These are phyloP conservation scores for Lolium multiflorum DNA, from an alignment of 176 grass and related monocot genomes.

Conservation along the genomic window DNA sequence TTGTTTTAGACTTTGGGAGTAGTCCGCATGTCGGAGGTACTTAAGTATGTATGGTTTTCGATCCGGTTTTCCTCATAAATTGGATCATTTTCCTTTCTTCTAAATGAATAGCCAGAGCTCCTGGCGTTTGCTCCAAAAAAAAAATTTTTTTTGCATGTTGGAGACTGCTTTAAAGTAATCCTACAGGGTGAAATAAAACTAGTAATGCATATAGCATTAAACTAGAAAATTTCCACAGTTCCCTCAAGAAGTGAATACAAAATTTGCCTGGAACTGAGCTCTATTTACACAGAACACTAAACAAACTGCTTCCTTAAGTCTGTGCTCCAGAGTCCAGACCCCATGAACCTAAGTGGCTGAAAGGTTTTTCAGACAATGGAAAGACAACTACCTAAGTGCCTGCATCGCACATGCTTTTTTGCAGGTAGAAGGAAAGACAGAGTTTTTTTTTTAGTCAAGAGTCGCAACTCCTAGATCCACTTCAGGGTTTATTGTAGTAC, in stretches of 20 bases:
- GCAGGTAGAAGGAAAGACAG: not conserved
- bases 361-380: not conserved
- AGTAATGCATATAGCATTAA: not conserved
- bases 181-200: not conserved
- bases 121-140: too few relatives aligned
- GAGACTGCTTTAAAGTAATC: not conserved
- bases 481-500: not conserved
- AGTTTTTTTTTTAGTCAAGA: slow-evolving; percentile 6
- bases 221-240: not conserved
- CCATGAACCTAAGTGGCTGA: not conserved
- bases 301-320: not conserved
- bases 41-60: too few relatives aligned
- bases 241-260: not conserved
- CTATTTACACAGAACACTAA: not conserved
- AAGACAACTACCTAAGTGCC: not conserved
- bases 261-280: slow-evolving; percentile 17
- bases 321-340: not conserved
- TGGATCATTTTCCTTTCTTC: too few relatives aligned
- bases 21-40: too few relatives aligned
- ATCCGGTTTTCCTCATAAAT: too few relatives aligned
- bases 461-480: not conserved
- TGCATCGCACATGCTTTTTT: not conserved
- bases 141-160: not conserved
- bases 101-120: too few relatives aligned
- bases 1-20: too few relatives aligned